Conservation (phyloP, 148 eudicot genomes). For the Pouteria glomerata region DNA sequence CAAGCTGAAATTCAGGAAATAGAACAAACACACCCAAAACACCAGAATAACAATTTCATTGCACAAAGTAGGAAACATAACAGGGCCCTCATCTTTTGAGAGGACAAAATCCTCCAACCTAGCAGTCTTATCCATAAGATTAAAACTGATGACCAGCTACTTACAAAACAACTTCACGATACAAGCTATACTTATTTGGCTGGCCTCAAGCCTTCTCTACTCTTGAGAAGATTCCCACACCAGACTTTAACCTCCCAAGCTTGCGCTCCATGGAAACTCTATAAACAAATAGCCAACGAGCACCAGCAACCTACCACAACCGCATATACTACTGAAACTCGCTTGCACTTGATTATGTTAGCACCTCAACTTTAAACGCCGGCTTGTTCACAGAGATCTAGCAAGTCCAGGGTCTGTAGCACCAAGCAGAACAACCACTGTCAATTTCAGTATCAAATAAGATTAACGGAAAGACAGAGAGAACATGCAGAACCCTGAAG, state of each 20-base stretch:
- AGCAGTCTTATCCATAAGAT: background rate
- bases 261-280: slow-evolving; percentile 35
- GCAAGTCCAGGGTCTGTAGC: slow-evolving; percentile 83
- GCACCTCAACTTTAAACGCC: slow-evolving; percentile 32
- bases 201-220: slow-evolving; percentile 31
- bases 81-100: slow-evolving; percentile 14
- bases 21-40: no score
- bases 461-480: background rate
- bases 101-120: background rate
- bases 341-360: slow-evolving; percentile 22
- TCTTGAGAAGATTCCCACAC: slow-evolving; percentile 24
- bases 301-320: slow-evolving; percentile 28
- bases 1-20: no score
- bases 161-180: slow-evolving; percentile 11
- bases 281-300: slow-evolving; percentile 29
- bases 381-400: slow-evolving; percentile 92
- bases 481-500: background rate
- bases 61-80: slow-evolving; percentile 11
- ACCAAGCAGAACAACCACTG: slow-evolving; percentile 2
- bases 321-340: slow-evolving; percentile 23
- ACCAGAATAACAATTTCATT: no score
- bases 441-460: background rate
- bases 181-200: slow-evolving; percentile 26
- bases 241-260: slow-evolving; percentile 49
- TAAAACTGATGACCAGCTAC: slow-evolving; percentile 5